Conservation (phyloP, 495 filamentous ascomycete species). For the Trichoderma virens region DNA sequence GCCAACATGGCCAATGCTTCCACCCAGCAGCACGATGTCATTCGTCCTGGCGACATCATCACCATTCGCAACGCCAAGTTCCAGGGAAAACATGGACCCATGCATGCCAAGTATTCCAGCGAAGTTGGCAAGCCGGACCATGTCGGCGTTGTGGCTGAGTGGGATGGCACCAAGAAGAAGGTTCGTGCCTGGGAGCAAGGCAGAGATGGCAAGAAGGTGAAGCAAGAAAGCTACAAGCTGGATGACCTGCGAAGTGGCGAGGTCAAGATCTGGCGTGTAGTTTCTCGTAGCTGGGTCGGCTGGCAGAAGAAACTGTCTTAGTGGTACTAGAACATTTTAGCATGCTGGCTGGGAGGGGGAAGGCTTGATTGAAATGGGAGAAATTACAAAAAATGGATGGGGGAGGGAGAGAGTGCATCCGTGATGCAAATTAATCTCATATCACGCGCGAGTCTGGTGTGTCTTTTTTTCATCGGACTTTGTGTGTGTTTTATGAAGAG, state of each 20-base stretch:
- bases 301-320: constrained; percentile 40
- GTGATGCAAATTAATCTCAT: background rate
- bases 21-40: constrained; percentile 85
- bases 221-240: constrained; percentile 86
- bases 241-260: constrained; percentile 89
- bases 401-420: background rate
- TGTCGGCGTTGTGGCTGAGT: constrained; percentile 93
- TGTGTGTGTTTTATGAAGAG: background rate
- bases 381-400: background rate
- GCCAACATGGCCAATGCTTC: constrained; percentile 89
- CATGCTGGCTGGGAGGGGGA: background rate
- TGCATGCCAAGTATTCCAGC: constrained; percentile 86
- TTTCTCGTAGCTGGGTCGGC: constrained; percentile 85
- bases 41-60: constrained; percentile 87
- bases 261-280: constrained; percentile 95
- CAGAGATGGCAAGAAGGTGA: constrained; percentile 80
- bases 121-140: constrained; percentile 93
- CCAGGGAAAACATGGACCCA: constrained; percentile 87
- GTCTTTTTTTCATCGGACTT: background rate
- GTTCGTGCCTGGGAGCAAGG: constrained; percentile 93
- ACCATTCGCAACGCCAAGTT: constrained; percentile 91
- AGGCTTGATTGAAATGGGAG: background rate
- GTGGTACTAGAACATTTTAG: background rate
- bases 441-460: background rate
- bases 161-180: constrained; percentile 99